A percentile compares a stretch with the other conserved stretches of the same genome.
phyloP scores from a whole-genome alignment of 768 basidiomycete genomes.

The Hypholoma sublateritium region DNA sequence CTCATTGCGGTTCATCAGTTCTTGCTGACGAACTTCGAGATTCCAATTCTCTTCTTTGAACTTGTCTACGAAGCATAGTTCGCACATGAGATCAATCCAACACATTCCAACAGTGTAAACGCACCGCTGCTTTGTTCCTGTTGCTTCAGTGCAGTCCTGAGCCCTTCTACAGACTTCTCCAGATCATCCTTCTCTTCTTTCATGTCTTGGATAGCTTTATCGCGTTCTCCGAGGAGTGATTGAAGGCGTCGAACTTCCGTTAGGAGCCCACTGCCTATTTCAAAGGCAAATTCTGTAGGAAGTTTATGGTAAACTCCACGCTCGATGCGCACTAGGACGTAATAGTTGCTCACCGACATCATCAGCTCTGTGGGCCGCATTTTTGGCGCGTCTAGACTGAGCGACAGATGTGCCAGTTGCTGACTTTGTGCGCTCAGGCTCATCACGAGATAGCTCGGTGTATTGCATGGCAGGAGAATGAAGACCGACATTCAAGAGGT shows the following conservation, averaged over 20 bases:
- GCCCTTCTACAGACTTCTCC: conserved; percentile 73
- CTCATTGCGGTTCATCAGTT: conserved; percentile 68
- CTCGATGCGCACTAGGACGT: conserved; percentile 15
- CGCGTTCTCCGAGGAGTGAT: conserved; percentile 85
- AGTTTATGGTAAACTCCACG: conserved; percentile 17
- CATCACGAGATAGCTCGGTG: conserved; percentile 57
- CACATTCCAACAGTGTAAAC: conserved; percentile 19
- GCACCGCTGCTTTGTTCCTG: conserved; percentile 82
- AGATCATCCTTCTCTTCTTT: conserved; percentile 91
- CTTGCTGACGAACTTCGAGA: conserved; percentile 90
- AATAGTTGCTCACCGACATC: conserved; percentile 70
- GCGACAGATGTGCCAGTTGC: conserved; percentile 73
- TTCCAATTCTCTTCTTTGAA: conserved; percentile 99
- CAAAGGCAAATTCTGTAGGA: conserved; percentile 89
- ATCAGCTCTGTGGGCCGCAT: conserved; percentile 86
- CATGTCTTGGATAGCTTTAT: conserved; percentile 89
- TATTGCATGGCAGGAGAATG: conserved; percentile 45
- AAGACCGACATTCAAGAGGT: conserved; percentile 41
- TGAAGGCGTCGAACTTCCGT: conserved; percentile 92
- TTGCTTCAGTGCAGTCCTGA: conserved; percentile 69
- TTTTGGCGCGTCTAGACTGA: conserved; percentile 87
- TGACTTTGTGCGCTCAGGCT: conserved; percentile 60
- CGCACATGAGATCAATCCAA: not conserved
- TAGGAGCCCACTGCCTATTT: conserved; percentile 91
- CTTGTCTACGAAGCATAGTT: conserved; percentile 56